Evolutionary conservation across 1,284 basidiomycete species (phyloP), one percentile per base, ranked within the genome.

Genomic region (Ustilago shanxiensis): DNA sequence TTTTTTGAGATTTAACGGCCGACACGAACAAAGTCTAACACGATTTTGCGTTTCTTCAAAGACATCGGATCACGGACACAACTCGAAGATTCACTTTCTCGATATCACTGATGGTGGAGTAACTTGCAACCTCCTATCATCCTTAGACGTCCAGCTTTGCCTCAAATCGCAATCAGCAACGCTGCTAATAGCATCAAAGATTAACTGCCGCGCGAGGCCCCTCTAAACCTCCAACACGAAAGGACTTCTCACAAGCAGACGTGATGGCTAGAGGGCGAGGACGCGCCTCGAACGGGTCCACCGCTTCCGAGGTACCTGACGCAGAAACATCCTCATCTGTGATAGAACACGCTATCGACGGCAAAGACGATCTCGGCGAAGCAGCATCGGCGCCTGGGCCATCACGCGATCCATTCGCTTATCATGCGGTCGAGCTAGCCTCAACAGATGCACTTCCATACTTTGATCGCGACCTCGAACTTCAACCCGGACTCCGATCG

Each of bases 401-500:
- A 3, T 61, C 54, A 3, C 45, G 39, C 28, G 65, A 72, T 39
- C 33, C 54, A 0, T 72, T 72, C 49, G 16, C 56, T 2, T 76
- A 76, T 29, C 60, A 70, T 49, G 31, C 70, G 0, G 75, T 72
- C 51, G 37, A 60, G 8, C 62, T 79, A 24, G 66, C 71, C 22
- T 31, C 67, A 22, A 68, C 76, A 3, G 95, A 97, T 87, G 93
- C 94, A 24, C 89, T 97, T 66, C 94, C 95, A 14, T 98, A 98
- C 88, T 95, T 94, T 83, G 95, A 98, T 88, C 92, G 94, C 84
- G 95, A 98, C 82, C 89, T 95, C 52, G 93, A 95, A 72, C 89
- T 89, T 61, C 90, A 91, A 69, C 92, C 93, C 3, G 87, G 90
- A 65, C 88, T 93, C 68, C 90, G 90, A 80, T 89, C 91, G 80